Conservation (phyloP, 257 asterid genomes). For the Capsicum chinense region DNA sequence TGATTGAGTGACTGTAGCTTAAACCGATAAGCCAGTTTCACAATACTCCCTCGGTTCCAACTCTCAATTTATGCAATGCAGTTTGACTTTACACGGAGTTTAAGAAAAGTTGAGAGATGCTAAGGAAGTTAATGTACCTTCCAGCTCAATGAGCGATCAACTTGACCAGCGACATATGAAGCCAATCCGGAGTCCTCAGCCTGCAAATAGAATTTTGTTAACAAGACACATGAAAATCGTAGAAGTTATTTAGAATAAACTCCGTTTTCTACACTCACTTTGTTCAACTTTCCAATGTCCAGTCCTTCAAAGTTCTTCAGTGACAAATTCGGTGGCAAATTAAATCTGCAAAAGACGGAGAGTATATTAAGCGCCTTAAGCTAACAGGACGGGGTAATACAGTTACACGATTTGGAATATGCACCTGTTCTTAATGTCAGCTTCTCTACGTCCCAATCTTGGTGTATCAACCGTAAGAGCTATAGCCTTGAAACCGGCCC, state of each 20-base stretch:
- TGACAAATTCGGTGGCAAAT: slow-evolving; percentile 65
- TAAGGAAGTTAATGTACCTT: slow-evolving; percentile 50
- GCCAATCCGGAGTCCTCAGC: slow-evolving; percentile 81
- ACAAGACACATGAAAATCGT: slow-evolving; percentile 2
- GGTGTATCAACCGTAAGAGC: slow-evolving; percentile 95
- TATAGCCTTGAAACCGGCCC: slow-evolving; percentile 93
- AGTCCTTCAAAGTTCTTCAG: slow-evolving; percentile 87
- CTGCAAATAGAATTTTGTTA: slow-evolving; percentile 42
- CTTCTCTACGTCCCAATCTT: slow-evolving; percentile 82
- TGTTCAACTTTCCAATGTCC: slow-evolving; percentile 80
- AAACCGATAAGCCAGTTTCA: background rate
- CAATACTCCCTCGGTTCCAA: background rate
- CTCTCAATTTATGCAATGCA: background rate
- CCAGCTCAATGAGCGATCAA: slow-evolving; percentile 92
- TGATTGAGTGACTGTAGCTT: background rate
- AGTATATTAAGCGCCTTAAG: background rate
- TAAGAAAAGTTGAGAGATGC: background rate
- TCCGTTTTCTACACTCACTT: slow-evolving; percentile 48
- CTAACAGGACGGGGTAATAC: background rate
- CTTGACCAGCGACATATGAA: slow-evolving; percentile 82
- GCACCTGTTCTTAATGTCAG: slow-evolving; percentile 91
- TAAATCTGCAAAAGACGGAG: slow-evolving; percentile 39
- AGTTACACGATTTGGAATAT: background rate
- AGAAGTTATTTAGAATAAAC: background rate
- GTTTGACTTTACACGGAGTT: background rate